Conservation (phyloP, 345 rosid genomes). For the Linum tenue region DNA sequence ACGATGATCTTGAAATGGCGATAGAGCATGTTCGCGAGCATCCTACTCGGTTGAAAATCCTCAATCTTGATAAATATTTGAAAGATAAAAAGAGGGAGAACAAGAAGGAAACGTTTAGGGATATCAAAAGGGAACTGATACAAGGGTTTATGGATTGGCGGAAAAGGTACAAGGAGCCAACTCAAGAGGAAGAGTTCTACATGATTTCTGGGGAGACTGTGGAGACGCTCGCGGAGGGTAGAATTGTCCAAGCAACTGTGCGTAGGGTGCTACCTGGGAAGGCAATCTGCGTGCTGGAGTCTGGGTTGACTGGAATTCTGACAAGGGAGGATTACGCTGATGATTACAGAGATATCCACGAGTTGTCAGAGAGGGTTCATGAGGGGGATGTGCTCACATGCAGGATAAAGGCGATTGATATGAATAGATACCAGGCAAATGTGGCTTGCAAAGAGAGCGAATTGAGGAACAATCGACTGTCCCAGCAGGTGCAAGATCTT, state of each 20-base stretch:
- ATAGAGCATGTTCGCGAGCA: constrained; percentile 90
- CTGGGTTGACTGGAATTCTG: constrained; percentile 89
- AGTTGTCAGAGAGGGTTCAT: constrained; percentile 69
- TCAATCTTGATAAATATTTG: constrained; percentile 50
- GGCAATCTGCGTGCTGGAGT: constrained; percentile 87
- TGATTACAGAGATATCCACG: constrained; percentile 84
- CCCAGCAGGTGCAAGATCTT: constrained; percentile 34
- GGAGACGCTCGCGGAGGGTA: constrained; percentile 84
- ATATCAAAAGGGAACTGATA: constrained; percentile 65
- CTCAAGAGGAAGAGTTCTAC: constrained; percentile 80
- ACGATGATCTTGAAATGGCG: constrained; percentile 94
- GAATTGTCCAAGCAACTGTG: constrained; percentile 82
- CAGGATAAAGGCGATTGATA: constrained; percentile 81
- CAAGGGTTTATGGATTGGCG: constrained; percentile 96
- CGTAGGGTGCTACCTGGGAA: constrained; percentile 59
- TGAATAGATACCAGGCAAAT: constrained; percentile 78
- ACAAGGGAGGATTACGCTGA: constrained; percentile 82
- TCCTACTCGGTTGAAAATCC: constrained; percentile 53
- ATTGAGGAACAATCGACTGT: constrained; percentile 52
- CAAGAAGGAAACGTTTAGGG: constrained; percentile 63
- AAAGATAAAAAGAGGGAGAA: constrained; percentile 43
- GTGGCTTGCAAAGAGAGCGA: constrained; percentile 75
- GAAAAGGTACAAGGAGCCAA: constrained; percentile 65
- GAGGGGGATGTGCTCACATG: constrained; percentile 94
- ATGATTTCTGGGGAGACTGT: constrained; percentile 97